Evolutionary conservation across 2,329 filamentous ascomycete genomes (phyloP).

Genomic region (Corinectria fuckeliana): DNA sequence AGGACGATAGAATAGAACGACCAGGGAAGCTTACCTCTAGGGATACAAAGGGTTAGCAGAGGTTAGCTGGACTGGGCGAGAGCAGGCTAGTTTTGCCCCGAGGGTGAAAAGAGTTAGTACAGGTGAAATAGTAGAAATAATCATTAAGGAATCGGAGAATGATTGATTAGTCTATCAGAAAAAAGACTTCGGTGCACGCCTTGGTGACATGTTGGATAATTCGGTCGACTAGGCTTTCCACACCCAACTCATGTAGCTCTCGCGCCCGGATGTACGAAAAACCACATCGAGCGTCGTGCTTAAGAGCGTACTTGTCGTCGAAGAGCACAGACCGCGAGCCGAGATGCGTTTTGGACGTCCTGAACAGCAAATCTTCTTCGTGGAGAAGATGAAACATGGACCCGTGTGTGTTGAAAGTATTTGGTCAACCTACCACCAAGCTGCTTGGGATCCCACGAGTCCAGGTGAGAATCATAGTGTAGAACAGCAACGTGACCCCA

Average conservation of each 20-base stretch:
- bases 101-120: too few species aligned
- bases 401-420: constrained; percentile 34
- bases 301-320: constrained; percentile 44
- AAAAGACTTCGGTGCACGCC: too few species aligned
- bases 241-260: constrained; percentile 80
- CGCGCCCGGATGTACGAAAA: constrained; percentile 30
- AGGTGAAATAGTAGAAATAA: too few species aligned
- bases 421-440: constrained; percentile 29
- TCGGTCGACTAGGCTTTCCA: constrained; percentile 66
- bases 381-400: constrained; percentile 37
- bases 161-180: too few species aligned
- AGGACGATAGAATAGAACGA: too few species aligned
- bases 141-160: too few species aligned
- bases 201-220: too few species aligned
- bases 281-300: constrained; percentile 31
- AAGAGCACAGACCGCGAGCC: constrained; percentile 77
- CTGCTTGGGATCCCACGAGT: constrained; percentile 32
- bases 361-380: constrained; percentile 22
- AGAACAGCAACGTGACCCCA: constrained; percentile 70
- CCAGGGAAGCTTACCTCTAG: too few species aligned
- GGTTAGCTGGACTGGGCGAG: too few species aligned
- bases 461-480: constrained; percentile 70
- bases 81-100: too few species aligned
- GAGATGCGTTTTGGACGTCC: constrained; percentile 75
- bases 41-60: too few species aligned